Evolutionary conservation across 2,329 filamentous ascomycete species (phyloP).

Genomic region (Trichoderma citrinoviride): DNA sequence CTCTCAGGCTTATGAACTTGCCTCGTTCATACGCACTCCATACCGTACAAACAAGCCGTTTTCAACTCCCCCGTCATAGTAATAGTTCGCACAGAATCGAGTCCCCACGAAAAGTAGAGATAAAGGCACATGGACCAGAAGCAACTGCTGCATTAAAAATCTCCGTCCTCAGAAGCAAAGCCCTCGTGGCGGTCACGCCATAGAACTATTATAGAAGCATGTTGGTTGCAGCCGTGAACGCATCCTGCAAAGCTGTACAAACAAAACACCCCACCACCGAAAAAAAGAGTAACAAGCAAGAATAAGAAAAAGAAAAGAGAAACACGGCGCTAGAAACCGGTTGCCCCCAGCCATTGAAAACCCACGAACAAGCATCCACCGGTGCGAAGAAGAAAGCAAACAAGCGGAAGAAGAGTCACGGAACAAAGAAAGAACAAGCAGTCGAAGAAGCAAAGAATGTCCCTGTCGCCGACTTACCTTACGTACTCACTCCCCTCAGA

Average conservation of each 20-base stretch:
- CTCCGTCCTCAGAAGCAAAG: neutral
- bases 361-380: neutral
- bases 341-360: neutral
- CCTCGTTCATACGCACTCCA: slow-evolving; percentile 3
- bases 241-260: too few relatives aligned
- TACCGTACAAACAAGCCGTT: neutral
- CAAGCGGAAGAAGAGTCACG: too few relatives aligned
- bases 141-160: neutral
- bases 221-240: too few relatives aligned
- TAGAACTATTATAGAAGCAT: neutral
- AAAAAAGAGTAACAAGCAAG: neutral
- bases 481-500: neutral
- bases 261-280: neutral
- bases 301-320: neutral
- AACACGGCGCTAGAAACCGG: neutral
- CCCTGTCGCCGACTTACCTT: neutral
- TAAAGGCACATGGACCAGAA: neutral
- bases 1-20: neutral
- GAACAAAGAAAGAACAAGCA: neutral
- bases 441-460: neutral
- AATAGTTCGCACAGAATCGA: neutral
- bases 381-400: neutral
- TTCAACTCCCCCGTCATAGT: neutral
- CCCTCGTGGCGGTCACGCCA: neutral
- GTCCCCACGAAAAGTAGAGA: neutral